These are phyloP conservation scores for Huntiella decipiens DNA, from an alignment of 2,329 filamentous ascomycete species.

Conservation along the genomic window DNA sequence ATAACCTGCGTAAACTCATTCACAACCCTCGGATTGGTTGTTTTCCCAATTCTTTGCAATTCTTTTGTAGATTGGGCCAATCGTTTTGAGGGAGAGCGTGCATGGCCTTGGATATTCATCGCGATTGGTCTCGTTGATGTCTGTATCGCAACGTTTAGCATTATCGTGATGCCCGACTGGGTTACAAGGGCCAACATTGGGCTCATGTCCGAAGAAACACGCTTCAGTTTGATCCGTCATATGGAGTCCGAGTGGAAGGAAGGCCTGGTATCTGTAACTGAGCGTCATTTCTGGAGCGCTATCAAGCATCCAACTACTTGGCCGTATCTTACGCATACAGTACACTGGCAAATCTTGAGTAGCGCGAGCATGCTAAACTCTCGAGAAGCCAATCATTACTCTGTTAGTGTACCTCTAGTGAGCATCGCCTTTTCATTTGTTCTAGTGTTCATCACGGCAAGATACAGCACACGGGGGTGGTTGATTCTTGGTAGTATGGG, in stretches of 20 bases:
- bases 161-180: not conserved
- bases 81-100: not conserved
- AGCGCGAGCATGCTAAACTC: too few relatives aligned
- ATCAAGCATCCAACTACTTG: too few relatives aligned
- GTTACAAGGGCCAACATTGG: not conserved
- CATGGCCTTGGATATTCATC: not conserved
- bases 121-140: not conserved
- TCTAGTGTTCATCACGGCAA: too few relatives aligned
- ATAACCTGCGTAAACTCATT: not conserved
- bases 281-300: not conserved
- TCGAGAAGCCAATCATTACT: too few relatives aligned
- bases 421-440: too few relatives aligned
- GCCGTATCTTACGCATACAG: too few relatives aligned
- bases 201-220: not conserved
- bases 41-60: not conserved
- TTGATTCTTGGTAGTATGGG: too few relatives aligned
- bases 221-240: not conserved
- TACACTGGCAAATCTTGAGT: too few relatives aligned
- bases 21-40: not conserved
- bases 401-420: too few relatives aligned
- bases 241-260: not conserved
- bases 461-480: too few relatives aligned
- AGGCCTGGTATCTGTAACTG: not conserved
- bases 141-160: not conserved
- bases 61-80: not conserved